These are phyloP conservation scores for Chlamydomonas reinhardtii DNA, from an alignment of 163 green algal species.

Conservation along the genomic window DNA sequence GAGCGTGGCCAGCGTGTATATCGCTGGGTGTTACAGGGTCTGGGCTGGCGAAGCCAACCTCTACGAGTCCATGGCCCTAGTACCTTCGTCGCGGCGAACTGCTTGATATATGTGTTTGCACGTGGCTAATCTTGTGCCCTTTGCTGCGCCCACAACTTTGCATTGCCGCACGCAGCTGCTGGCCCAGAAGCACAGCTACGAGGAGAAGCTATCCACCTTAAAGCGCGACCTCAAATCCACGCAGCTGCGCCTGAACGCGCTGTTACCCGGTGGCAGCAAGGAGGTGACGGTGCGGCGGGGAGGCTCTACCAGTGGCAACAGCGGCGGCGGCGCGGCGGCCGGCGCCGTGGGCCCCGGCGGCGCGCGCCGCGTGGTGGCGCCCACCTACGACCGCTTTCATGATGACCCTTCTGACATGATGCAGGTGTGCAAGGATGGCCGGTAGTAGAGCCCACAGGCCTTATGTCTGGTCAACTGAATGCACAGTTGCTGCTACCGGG, in stretches of 20 bases:
- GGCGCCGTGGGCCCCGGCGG: background rate
- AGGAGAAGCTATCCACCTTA: constrained; percentile 15
- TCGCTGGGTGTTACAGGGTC: too few relatives aligned
- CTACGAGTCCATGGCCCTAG: too few relatives aligned
- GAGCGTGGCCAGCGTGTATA: background rate
- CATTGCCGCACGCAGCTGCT: background rate
- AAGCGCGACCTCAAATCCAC: constrained; percentile 31
- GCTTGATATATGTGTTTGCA: too few relatives aligned
- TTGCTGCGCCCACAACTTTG: too few relatives aligned
- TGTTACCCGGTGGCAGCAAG: background rate
- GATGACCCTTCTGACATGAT: constrained; percentile 21
- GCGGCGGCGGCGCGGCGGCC: background rate
- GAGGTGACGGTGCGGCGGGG: too few relatives aligned
- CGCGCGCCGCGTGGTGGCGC: background rate
- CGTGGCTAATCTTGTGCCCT: too few relatives aligned
- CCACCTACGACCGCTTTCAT: constrained; percentile 16
- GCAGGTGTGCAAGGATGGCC: background rate
- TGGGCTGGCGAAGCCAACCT: too few relatives aligned
- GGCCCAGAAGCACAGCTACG: constrained; percentile 25
- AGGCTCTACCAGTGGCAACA: too few relatives aligned
- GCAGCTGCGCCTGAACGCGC: constrained; percentile 1
- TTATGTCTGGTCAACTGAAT: too few relatives aligned
- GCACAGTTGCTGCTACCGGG: too few relatives aligned
- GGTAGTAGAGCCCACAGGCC: background rate
- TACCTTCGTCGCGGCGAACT: too few relatives aligned